A percentile compares a stretch with the other conserved stretches of the same genome.
phyloP scores from a whole-genome alignment of 1,284 basidiomycete species.

The Tylopilus sp. region DNA sequence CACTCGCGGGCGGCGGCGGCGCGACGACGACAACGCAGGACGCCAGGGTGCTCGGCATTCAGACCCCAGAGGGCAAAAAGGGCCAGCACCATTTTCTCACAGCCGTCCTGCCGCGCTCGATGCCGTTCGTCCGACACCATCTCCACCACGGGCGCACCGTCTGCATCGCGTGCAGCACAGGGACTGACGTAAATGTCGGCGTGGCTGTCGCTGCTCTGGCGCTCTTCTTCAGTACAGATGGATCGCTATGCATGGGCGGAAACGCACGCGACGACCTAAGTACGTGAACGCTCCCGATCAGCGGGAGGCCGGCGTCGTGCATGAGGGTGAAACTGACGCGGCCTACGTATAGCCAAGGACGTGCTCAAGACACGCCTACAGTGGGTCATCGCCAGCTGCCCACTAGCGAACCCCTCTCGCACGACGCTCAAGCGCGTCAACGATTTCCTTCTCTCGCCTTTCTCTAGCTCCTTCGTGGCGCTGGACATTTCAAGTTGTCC shows the following conservation, averaged over 20 bases:
- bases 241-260: conserved; percentile 30
- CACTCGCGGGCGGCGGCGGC: neutral
- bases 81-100: conserved; percentile 51
- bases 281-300: conserved; percentile 10
- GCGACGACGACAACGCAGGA: neutral
- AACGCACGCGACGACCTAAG: conserved; percentile 16
- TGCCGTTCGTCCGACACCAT: conserved; percentile 44
- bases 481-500: neutral
- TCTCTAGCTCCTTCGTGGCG: conserved; percentile 11
- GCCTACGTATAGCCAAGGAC: conserved; percentile 43
- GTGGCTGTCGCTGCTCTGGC: conserved; percentile 56
- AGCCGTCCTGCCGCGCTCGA: conserved; percentile 45
- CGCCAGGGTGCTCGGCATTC: conserved; percentile 28
- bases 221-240: conserved; percentile 55
- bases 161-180: conserved; percentile 54
- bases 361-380: conserved; percentile 66
- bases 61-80: conserved; percentile 46
- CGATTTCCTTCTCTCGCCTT: conserved; percentile 60
- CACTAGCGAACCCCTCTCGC: conserved; percentile 71
- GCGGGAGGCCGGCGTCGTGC: no score
- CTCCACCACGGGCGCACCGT: conserved; percentile 39
- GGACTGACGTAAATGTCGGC: conserved; percentile 62
- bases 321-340: neutral
- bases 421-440: conserved; percentile 76
- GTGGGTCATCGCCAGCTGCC: conserved; percentile 75